Evolutionary conservation across 2,329 filamentous ascomycete genomes (phyloP).

Genomic region (Cladophialophora immunda): DNA sequence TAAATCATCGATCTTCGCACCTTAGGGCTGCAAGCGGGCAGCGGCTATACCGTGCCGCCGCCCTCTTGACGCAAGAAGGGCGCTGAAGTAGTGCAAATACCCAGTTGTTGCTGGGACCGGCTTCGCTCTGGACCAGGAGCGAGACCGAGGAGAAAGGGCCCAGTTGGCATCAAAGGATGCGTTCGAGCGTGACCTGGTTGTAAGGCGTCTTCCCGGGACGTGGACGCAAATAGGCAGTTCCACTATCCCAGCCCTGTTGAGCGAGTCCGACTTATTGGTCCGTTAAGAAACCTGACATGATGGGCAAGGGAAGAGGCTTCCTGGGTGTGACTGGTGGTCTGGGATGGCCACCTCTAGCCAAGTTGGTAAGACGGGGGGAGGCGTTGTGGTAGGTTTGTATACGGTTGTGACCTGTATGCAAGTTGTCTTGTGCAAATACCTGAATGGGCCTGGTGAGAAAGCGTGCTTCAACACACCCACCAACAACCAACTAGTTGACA

Average conservation of each 20-base stretch:
- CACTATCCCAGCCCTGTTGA: conserved; percentile 7
- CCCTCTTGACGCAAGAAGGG: neutral
- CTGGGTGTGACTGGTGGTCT: neutral
- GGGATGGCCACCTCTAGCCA: neutral
- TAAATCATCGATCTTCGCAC: neutral
- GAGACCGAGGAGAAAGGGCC: neutral
- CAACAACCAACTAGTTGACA: too few species aligned
- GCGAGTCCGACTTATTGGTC: neutral
- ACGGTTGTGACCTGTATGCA: too few species aligned
- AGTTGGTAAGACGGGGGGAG: too few species aligned
- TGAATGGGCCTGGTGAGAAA: conserved; percentile 3
- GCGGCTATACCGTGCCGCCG: neutral
- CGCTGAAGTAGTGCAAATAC: neutral
- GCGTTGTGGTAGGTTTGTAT: too few species aligned
- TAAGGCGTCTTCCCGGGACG: too few species aligned
- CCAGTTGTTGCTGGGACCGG: neutral
- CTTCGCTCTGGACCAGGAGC: neutral
- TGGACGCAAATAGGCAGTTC: conserved; percentile 14
- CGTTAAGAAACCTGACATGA: conserved; percentile 1
- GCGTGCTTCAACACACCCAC: too few species aligned
- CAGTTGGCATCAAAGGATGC: neutral
- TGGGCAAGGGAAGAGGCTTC: neutral
- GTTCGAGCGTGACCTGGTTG: neutral
- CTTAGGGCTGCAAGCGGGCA: neutral
- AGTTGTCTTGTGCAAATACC: neutral